A percentile compares a stretch with the other conserved stretches of the same genome.
These are phyloP conservation scores for Zygosaccharomyces bisporus DNA, from an alignment of 805 yeast genomes.

Conservation along the genomic window DNA sequence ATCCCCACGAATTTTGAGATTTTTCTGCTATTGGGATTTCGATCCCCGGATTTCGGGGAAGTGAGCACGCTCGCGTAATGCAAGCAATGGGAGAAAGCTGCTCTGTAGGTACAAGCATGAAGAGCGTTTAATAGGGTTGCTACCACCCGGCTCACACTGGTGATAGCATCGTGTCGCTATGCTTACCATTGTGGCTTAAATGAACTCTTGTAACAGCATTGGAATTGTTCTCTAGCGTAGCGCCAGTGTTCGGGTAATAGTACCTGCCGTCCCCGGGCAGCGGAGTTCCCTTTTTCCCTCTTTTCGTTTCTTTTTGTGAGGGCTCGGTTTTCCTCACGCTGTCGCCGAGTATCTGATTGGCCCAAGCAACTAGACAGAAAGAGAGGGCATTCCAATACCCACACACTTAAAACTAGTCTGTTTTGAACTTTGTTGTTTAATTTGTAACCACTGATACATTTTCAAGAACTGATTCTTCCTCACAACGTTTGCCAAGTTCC, in stretches of 20 bases:
- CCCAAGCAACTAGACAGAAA: neutral
- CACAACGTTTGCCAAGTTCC: constrained; percentile 1
- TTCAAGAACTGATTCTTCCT: neutral
- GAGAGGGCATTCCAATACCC: constrained; percentile 1
- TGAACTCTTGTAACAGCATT: no score
- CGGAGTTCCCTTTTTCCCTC: constrained; percentile 4
- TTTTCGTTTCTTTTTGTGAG: neutral
- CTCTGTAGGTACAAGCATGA: no score
- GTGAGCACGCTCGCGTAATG: neutral
- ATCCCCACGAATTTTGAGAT: neutral
- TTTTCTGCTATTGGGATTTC: neutral
- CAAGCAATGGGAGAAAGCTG: neutral
- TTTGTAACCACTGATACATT: neutral
- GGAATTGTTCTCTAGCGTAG: no score
- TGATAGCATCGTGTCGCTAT: no score
- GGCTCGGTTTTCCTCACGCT: constrained; percentile 1
- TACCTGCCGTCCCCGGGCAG: constrained; percentile 5
- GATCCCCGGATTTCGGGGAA: constrained; percentile 6
- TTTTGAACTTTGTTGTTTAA: neutral
- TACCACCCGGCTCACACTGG: no score
- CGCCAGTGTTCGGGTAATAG: neutral
- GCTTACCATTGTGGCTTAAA: no score
- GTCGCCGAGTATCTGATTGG: constrained; percentile 10
- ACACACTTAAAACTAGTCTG: neutral
- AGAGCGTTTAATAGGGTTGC: no score